Evolutionary conservation across 1,284 basidiomycete species (phyloP).

Genomic region (Trametes pubescens): DNA sequence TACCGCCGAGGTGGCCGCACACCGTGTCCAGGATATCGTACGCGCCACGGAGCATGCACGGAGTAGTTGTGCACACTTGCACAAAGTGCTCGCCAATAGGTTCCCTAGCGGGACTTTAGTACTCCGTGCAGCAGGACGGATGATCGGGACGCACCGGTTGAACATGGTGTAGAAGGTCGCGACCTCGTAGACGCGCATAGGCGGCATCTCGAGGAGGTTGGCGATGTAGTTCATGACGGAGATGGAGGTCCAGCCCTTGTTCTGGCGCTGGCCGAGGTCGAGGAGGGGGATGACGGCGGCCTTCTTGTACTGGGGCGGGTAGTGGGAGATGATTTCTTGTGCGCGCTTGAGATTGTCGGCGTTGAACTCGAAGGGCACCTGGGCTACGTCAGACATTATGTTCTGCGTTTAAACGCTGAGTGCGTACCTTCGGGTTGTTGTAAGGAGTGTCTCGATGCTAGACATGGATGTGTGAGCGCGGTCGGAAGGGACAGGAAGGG

Average conservation of each 20-base stretch:
- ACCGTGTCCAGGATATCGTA: constrained; percentile 91
- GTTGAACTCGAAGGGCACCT: constrained; percentile 93
- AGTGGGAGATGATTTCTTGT: constrained; percentile 89
- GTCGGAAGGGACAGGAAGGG: constrained; percentile 20
- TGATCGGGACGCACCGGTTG: constrained; percentile 71
- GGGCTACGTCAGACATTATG: constrained; percentile 5
- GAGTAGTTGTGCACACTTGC: constrained; percentile 99
- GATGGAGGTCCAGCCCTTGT: constrained; percentile 99
- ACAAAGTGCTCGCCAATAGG: constrained; percentile 96
- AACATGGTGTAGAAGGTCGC: constrained; percentile 99
- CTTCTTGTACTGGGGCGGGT: constrained; percentile 98
- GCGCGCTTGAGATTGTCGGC: constrained; percentile 86
- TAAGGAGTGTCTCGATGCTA: constrained; percentile 94
- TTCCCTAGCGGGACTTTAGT: constrained; percentile 60
- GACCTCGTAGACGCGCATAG: constrained; percentile 99
- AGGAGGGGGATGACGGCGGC: constrained; percentile 97
- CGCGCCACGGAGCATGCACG: constrained; percentile 96
- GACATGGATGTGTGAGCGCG: constrained; percentile 13
- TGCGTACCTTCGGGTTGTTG: constrained; percentile 84
- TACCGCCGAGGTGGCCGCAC: constrained; percentile 83
- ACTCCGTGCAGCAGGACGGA: not conserved
- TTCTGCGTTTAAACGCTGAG: not conserved
- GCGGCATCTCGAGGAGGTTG: constrained; percentile 91
- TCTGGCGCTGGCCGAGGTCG: constrained; percentile 96
- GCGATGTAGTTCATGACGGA: constrained; percentile 99